Percentiles rank a stretch among this genome's conserved stretches.
Evolutionary conservation across 2,329 filamentous ascomycete genomes (phyloP).

Genomic region (Alternaria consortialis): DNA sequence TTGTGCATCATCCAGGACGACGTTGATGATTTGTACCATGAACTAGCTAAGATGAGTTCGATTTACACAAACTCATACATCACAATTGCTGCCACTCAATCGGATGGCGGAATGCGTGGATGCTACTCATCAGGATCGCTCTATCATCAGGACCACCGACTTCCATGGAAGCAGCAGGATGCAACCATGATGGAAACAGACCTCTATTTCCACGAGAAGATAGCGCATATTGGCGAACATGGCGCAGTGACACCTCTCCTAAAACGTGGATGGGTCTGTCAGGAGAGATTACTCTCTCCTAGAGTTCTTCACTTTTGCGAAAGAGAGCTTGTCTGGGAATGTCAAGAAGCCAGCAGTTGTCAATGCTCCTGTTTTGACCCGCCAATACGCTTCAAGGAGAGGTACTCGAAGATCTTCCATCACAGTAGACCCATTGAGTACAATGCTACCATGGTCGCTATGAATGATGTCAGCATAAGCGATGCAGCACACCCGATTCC

Average conservation of each 20-base stretch:
- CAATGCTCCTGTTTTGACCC: neutral
- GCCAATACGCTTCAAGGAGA: neutral
- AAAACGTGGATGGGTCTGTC: neutral
- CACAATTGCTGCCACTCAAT: neutral
- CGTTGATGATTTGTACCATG: neutral
- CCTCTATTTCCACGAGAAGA: neutral
- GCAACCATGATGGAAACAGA: neutral
- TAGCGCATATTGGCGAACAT: neutral
- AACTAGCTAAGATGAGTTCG: neutral
- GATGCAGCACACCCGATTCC: no score
- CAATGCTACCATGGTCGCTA: no score
- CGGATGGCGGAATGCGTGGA: neutral
- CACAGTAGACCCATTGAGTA: no score
- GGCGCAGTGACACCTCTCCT: neutral
- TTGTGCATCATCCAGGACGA: neutral
- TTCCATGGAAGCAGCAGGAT: neutral
- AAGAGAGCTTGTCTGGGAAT: neutral
- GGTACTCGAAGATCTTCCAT: neutral
- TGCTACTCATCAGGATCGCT: neutral
- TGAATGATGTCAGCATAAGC: no score
- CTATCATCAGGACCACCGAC: neutral
- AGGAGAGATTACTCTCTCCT: neutral
- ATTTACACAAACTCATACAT: neutral
- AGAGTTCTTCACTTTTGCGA: neutral
- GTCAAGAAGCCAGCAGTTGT: neutral